These are phyloP conservation scores for Silene uniflora DNA, from an alignment of 148 eudicot genomes.

Conservation along the genomic window DNA sequence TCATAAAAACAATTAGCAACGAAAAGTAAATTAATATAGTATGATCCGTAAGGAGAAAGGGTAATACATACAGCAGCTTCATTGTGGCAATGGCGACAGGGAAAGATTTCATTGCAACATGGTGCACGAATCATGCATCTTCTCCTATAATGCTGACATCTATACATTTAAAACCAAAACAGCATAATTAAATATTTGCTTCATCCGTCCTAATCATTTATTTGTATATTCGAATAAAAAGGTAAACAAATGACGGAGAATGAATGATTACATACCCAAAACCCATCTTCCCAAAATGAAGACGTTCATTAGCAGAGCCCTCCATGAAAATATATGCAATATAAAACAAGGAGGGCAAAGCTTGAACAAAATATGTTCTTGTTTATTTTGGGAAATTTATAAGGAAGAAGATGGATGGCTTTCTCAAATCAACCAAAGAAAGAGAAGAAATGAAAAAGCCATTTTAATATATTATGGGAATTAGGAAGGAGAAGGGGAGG, in stretches of 20 bases:
- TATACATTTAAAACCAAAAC: conserved; percentile 17
- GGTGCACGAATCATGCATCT: conserved; percentile 96
- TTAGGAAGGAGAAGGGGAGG: not conserved
- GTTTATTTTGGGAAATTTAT: not conserved
- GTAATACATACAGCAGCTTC: conserved; percentile 59
- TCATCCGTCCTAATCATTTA: too few species aligned
- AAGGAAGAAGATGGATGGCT: not conserved
- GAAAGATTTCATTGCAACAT: conserved; percentile 85
- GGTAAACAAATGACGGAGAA: not conserved
- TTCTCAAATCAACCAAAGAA: conserved; percentile 13
- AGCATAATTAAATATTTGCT: not conserved
- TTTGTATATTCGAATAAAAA: not conserved
- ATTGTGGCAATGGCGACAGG: conserved; percentile 96
- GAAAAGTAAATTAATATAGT: too few species aligned
- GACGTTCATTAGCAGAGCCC: conserved; percentile 66
- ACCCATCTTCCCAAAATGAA: conserved; percentile 97
- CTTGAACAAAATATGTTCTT: conserved; percentile 16
- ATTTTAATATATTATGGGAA: not conserved
- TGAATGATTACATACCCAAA: conserved; percentile 52
- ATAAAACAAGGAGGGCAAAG: conserved; percentile 12
- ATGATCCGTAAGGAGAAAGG: not conserved
- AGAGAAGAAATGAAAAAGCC: conserved; percentile 23
- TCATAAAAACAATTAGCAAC: conserved; percentile 12
- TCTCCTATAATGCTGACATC: conserved; percentile 94
- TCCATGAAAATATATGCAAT: conserved; percentile 39